phyloP scores from a whole-genome alignment of 306 rosid genomes.

The Vachellia pachyceras region DNA sequence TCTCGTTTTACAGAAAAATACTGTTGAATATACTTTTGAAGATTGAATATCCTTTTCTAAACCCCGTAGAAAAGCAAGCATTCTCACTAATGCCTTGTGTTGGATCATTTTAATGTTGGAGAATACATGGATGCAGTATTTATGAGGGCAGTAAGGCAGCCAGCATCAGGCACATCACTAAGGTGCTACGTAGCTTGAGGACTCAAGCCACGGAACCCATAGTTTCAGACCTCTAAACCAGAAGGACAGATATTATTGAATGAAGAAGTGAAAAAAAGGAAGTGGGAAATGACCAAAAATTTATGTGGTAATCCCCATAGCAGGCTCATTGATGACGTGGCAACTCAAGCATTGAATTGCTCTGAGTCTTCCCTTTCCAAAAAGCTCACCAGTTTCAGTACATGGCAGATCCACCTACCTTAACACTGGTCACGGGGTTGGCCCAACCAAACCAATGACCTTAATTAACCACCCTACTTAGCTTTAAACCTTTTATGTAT shows the following conservation, averaged over 20 bases:
- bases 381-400: too few relatives aligned
- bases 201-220: conserved; percentile 3
- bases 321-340: neutral
- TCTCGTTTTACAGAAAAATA: too few relatives aligned
- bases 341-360: neutral
- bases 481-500: neutral
- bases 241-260: neutral
- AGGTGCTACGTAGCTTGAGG: neutral
- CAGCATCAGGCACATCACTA: neutral
- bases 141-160: neutral
- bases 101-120: neutral
- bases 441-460: neutral
- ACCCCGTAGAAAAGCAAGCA: too few relatives aligned
- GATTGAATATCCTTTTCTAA: too few relatives aligned
- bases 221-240: neutral
- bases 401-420: neutral
- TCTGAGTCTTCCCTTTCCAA: neutral
- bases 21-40: too few relatives aligned
- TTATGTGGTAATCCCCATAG: too few relatives aligned
- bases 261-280: neutral
- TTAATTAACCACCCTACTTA: neutral
- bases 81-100: neutral
- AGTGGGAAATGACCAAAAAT: neutral
- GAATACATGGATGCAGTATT: neutral
- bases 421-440: neutral